Conservation (phyloP, 768 basidiomycete genomes). For the Boletellus emodensis region DNA sequence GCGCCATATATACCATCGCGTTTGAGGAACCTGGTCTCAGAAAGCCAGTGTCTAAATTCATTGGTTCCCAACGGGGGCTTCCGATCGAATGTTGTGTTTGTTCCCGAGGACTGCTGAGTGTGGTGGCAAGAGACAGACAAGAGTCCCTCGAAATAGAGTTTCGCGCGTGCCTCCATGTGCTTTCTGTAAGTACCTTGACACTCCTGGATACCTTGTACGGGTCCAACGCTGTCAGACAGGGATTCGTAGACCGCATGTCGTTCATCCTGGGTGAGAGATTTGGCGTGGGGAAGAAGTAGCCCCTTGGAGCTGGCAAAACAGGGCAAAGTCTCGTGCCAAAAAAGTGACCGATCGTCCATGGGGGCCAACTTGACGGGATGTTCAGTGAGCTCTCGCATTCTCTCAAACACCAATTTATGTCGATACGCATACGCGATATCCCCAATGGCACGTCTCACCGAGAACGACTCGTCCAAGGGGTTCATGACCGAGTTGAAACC, state of each 20-base stretch:
- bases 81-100: constrained; percentile 8
- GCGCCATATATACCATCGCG: constrained; percentile 12
- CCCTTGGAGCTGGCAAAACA: constrained; percentile 18
- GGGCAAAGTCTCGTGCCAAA: constrained; percentile 16
- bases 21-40: constrained; percentile 26
- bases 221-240: constrained; percentile 46
- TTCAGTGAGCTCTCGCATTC: constrained; percentile 23
- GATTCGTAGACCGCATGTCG: constrained; percentile 49
- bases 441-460: constrained; percentile 27
- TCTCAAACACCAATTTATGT: constrained; percentile 25
- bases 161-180: constrained; percentile 47
- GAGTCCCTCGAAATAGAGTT: constrained; percentile 46
- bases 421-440: constrained; percentile 28
- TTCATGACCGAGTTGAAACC: constrained; percentile 18
- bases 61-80: constrained; percentile 14
- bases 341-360: constrained; percentile 8
- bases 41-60: constrained; percentile 32
- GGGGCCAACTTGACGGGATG: constrained; percentile 7
- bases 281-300: constrained; percentile 15
- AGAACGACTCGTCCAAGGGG: constrained; percentile 25
- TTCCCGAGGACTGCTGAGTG: constrained; percentile 12
- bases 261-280: constrained; percentile 41
- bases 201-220: constrained; percentile 45
- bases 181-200: constrained; percentile 48
- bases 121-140: constrained; percentile 16